These are phyloP conservation scores for Heritiera fomes DNA, from an alignment of 345 rosid genomes.

Conservation along the genomic window DNA sequence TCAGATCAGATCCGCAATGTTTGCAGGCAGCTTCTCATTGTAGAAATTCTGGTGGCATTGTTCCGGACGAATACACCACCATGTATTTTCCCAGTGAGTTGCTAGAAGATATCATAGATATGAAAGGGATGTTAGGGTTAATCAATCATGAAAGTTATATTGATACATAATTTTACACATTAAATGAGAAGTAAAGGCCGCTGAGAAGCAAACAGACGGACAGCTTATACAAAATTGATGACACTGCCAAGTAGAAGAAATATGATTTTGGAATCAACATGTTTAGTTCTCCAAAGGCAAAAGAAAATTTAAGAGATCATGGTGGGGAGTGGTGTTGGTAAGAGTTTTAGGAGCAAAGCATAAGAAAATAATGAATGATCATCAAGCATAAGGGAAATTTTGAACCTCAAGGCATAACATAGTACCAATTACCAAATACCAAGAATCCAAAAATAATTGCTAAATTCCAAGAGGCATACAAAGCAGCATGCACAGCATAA, in stretches of 20 bases:
- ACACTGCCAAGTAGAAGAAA: not conserved
- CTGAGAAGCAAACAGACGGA: not conserved
- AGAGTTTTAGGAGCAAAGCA: no score
- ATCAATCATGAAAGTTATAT: not conserved
- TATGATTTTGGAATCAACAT: not conserved
- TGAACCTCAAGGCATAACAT: no score
- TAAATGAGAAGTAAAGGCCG: no score
- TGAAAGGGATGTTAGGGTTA: constrained; percentile 11
- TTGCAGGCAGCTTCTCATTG: constrained; percentile 52
- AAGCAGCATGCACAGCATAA: not conserved
- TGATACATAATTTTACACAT: not conserved
- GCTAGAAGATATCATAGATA: constrained; percentile 56
- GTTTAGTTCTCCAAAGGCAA: no score
- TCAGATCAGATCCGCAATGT: constrained; percentile 46
- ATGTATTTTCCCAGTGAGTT: constrained; percentile 47
- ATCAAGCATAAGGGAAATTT: no score
- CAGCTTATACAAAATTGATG: not conserved
- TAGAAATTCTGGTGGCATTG: constrained; percentile 42
- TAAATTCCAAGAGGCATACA: not conserved
- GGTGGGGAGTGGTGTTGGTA: no score
- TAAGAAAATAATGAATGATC: no score
- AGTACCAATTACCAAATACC: no score
- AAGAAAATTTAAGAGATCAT: no score
- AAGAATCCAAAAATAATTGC: not conserved
- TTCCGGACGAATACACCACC: constrained; percentile 54